A percentile compares a stretch with the other conserved stretches of the same genome.
Evolutionary conservation across 2,329 filamentous ascomycete genomes (phyloP).

Genomic region (Pseudodiploospora longispora): DNA sequence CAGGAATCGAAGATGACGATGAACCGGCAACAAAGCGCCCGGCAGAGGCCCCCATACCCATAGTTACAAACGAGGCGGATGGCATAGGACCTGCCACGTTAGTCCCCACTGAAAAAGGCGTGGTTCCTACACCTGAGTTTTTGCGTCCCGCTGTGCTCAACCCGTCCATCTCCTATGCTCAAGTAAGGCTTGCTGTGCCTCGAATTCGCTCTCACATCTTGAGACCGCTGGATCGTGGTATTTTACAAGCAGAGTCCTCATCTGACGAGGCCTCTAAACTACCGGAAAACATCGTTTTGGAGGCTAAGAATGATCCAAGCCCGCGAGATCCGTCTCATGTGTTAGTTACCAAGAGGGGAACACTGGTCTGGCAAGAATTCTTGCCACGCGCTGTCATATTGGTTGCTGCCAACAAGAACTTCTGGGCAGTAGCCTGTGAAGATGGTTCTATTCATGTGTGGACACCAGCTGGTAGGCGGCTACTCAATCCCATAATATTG

Average conservation of each 20-base stretch:
- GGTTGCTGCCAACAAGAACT: constrained; percentile 79
- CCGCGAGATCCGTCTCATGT: constrained; percentile 77
- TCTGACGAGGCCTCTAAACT: constrained; percentile 54
- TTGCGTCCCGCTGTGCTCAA: constrained; percentile 82
- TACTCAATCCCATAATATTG: constrained; percentile 76
- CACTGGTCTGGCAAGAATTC: constrained; percentile 87
- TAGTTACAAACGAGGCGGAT: constrained; percentile 68
- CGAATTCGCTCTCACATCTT: constrained; percentile 77
- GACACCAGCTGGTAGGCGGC: constrained; percentile 81
- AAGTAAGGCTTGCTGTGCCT: constrained; percentile 79
- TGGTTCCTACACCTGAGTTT: constrained; percentile 69
- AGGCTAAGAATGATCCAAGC: constrained; percentile 76
- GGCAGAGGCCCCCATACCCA: constrained; percentile 60
- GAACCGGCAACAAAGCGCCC: constrained; percentile 44
- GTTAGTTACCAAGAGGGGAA: constrained; percentile 71
- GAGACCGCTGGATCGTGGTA: constrained; percentile 65
- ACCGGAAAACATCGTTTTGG: constrained; percentile 68
- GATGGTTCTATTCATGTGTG: constrained; percentile 86
- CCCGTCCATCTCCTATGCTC: constrained; percentile 71
- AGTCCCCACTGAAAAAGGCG: constrained; percentile 48
- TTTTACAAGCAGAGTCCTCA: constrained; percentile 44
- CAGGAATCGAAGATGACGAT: constrained; percentile 71
- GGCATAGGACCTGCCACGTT: constrained; percentile 70
- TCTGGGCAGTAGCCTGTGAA: constrained; percentile 91
- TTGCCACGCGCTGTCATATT: constrained; percentile 80